phyloP scores from a whole-genome alignment of 176 grass and related monocot genomes.

The bread wheat (Triticum aestivum) region IWGSC_CS_RefSeq_v2.1 NC_057811.1:145327879-145328378 shows the following conservation, averaged over 20 bases:
- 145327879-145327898: slow-evolving; percentile 29
- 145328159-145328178: slow-evolving; percentile 26
- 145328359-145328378: slow-evolving; percentile 31
- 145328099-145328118: slow-evolving; percentile 45
- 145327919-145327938: slow-evolving; percentile 39
- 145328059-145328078: slow-evolving; percentile 35
- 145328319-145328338: slow-evolving; percentile 36
- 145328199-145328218: slow-evolving; percentile 48
- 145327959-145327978: slow-evolving; percentile 43
- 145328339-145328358: slow-evolving; percentile 48
- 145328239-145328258: slow-evolving; percentile 44
- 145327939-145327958: background rate
- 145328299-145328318: slow-evolving; percentile 2
- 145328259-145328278: slow-evolving; percentile 41
- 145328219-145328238: slow-evolving; percentile 34
- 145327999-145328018: slow-evolving; percentile 35
- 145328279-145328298: slow-evolving; percentile 54
- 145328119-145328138: slow-evolving; percentile 33
- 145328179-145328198: slow-evolving; percentile 26
- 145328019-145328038: slow-evolving; percentile 20
- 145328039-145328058: slow-evolving; percentile 36
- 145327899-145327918: background rate
- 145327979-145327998: slow-evolving; percentile 35
- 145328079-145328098: slow-evolving; percentile 14
- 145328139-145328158: slow-evolving; percentile 38